phyloP scores from a whole-genome alignment of 2,329 filamentous ascomycete genomes.

The Pseudocercospora fuligena region DNA sequence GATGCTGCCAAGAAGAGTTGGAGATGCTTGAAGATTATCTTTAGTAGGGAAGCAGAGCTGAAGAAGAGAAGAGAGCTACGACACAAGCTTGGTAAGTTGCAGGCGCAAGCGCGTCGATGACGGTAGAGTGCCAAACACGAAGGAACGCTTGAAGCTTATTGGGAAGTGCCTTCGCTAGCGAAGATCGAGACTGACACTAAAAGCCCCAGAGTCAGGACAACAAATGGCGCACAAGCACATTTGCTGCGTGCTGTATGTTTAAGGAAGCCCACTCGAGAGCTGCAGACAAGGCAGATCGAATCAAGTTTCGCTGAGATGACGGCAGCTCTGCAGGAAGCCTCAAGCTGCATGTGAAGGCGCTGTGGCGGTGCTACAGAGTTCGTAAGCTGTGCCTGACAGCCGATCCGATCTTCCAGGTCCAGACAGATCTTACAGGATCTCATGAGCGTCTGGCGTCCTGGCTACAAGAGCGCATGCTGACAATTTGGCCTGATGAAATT shows the following conservation, averaged over 20 bases:
- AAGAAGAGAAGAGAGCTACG: neutral
- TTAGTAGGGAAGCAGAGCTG: neutral
- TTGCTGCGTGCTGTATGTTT: neutral
- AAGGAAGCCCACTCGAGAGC: neutral
- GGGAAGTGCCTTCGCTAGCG: neutral
- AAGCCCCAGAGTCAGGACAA: neutral
- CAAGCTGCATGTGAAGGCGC: neutral
- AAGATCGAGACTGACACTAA: neutral
- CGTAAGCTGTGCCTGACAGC: neutral
- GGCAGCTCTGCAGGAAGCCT: neutral
- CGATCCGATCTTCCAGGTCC: neutral
- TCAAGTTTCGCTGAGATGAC: neutral
- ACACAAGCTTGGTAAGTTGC: neutral
- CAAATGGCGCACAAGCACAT: neutral
- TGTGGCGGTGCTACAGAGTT: neutral
- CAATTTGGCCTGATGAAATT: too few species aligned
- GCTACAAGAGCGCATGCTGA: too few species aligned
- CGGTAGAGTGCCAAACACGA: neutral
- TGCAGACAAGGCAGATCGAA: neutral
- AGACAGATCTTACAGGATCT: neutral
- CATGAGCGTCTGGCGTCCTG: neutral
- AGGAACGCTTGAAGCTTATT: slow-evolving; percentile 7
- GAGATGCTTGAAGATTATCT: neutral
- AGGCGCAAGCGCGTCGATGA: slow-evolving; percentile 1
- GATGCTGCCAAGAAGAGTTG: neutral